phyloP scores from a whole-genome alignment of 225 moss, liverwort and hornwort species.

The Takakia lepidozioides region DNA sequence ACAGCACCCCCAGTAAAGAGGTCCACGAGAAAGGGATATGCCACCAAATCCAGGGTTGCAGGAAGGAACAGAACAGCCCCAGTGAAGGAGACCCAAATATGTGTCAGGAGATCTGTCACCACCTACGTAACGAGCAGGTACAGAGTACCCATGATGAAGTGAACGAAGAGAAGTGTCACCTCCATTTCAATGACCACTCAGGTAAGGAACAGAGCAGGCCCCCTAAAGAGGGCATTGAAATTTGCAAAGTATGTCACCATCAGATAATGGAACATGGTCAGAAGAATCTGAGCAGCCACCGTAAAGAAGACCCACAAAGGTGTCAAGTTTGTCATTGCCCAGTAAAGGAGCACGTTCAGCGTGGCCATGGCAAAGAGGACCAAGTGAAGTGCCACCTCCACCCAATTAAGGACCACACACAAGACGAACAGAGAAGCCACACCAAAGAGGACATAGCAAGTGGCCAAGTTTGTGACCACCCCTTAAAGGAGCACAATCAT shows the following conservation, averaged over 20 bases:
- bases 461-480: background rate
- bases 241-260: background rate
- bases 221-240: background rate
- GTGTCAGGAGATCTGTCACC: too few species aligned
- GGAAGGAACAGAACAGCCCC: too few species aligned
- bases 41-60: too few species aligned
- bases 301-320: too few species aligned
- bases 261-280: background rate
- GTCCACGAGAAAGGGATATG: too few species aligned
- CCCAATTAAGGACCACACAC: background rate
- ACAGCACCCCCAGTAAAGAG: background rate
- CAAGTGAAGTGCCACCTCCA: background rate
- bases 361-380: background rate
- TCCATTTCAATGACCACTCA: background rate
- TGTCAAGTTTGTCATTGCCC: slow-evolving; percentile 1
- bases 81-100: too few species aligned
- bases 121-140: too few species aligned
- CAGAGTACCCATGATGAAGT: too few species aligned
- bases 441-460: background rate
- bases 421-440: background rate
- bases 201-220: background rate
- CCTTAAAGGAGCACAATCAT: background rate
- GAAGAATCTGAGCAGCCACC: background rate
- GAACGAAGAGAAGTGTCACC: background rate
- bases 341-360: background rate